Evolutionary conservation across 768 basidiomycete genomes (phyloP), one percentile per base, ranked within the genome.

Genomic region (Suillus alpinus): DNA sequence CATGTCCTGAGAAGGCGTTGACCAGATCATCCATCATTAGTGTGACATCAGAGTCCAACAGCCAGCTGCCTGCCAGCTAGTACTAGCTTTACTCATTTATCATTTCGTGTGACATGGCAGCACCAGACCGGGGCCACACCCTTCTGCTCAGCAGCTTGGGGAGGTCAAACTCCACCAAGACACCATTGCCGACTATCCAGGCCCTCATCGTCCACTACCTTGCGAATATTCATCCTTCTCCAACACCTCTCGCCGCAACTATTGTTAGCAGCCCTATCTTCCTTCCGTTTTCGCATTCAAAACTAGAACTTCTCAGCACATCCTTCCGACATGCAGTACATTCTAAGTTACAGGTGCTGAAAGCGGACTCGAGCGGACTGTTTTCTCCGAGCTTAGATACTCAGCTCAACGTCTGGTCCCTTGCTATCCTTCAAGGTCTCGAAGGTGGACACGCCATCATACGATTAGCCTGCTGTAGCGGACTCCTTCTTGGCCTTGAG

Each of bases 381-480:
- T 70, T 77, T 56, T 64, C 71, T 6, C 66, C 76, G 20, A 77
- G 76, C 55, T 59, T 77, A 50, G 73, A 76, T n/a, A 65, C 77
- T 31, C 75, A 77, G 31, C 61, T 85, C 53, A 74, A 73, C 4
- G 71, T 77, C 64, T 91, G 89, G 89, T 72, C 79, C 3, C 65
- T 68, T 13, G 79, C 79, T 18, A 72, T 86, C 2, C 65, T 86
- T 36, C 80, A 78, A 56, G 89, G 89, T 5, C 68, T 89, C 44
- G 83, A 85, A 64, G 89, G 90, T 1, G 88, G 89, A 3, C 81
- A 85, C 63, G 77, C 88, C 0, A 75, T 88, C 18, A 74, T 87
- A 10, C 77, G 86, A 39, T 75, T 92, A 18, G 84, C 85, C 5
- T 85, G 84, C 52, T 83, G 81, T 59, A 82, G 81, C 26, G 91